Conservation (phyloP, 345 rosid genomes). For the Syzygium oleosum region DNA sequence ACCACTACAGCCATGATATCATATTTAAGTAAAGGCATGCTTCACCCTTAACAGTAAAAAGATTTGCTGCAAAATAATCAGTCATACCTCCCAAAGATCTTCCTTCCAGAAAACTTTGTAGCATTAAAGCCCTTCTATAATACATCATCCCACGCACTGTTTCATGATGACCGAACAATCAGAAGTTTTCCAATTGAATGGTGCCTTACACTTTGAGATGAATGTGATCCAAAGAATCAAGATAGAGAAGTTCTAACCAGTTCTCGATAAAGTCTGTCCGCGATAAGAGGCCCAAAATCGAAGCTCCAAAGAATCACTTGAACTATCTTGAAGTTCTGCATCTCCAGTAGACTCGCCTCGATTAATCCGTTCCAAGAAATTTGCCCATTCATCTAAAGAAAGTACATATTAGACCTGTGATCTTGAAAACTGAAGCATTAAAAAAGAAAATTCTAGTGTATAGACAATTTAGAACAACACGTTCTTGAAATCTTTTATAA, state of each 20-base stretch:
- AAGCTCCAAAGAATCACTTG: conserved; percentile 83
- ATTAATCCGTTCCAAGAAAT: conserved; percentile 89
- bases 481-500: not conserved
- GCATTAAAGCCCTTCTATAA: conserved; percentile 95
- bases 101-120: conserved; percentile 84
- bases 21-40: conserved; percentile 5
- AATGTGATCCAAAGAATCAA: not conserved
- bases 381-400: conserved; percentile 91
- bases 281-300: conserved; percentile 98
- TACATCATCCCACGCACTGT: conserved; percentile 99
- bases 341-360: conserved; percentile 58
- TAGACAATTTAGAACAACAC: not conserved
- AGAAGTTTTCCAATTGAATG: not conserved
- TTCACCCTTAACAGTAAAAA: not conserved
- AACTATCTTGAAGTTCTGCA: conserved; percentile 64
- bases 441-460: not conserved
- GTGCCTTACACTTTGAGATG: not conserved
- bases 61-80: not conserved
- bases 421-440: not conserved
- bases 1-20: conserved; percentile 35
- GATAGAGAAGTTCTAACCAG: conserved; percentile 42
- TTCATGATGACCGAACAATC: conserved; percentile 6
- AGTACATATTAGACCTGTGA: not conserved
- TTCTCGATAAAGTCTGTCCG: conserved; percentile 95
- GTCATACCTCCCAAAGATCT: conserved; percentile 69